Base-by-base conservation (phyloP, 2,329 filamentous ascomycete species). In the Trichothecium sympodiale region DNA sequence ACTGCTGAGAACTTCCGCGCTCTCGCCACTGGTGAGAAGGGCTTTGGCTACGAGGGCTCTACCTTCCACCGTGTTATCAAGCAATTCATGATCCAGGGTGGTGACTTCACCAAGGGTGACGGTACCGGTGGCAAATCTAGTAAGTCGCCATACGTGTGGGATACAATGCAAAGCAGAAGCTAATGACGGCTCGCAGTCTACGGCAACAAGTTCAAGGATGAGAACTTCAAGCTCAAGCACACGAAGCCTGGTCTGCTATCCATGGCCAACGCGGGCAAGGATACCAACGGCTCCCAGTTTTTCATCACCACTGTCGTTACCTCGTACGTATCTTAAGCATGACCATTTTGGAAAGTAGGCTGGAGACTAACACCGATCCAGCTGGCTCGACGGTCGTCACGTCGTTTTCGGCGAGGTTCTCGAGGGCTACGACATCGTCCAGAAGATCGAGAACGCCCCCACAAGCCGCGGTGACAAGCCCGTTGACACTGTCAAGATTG, bases 171-270 rank as follows among this genome's bases (percentile, higher is more conserved):
- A 30, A 30, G 29, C 6, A 30, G 10, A 28, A 14, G 13, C 25
- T 29, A 30, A 33, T 37, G 37, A 44, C 43, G 14, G 9, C 29
- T 20, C 15, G 39, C 43, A 80, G 76, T 91, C 68, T 91, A 89
- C 59, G 84, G 84, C 52, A 69, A 74, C 50, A 84, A 83, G 65
- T 91, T 91, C 66, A 63, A 75, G 46, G 84, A 93, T 53, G 84
- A 93, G 78, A 91, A 89, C 80, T 91, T 93, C 74, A 89, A 91
- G 79, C 73, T 89, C 56, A 88, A 87, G 74, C 85, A 93, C 77
- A 75, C 71, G 69, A 87, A 86, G 74, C 80, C 78, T 62, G 84
- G 84, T 52, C 66, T 85, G 35, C 67, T 91, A 46, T 86, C 81
- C 62, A 91, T 86, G 84, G 84, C 82, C 61, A 88, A 88, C 64